Evolutionary conservation across 495 filamentous ascomycete genomes (phyloP).

Genomic region (Hyaloscypha bicolor): DNA sequence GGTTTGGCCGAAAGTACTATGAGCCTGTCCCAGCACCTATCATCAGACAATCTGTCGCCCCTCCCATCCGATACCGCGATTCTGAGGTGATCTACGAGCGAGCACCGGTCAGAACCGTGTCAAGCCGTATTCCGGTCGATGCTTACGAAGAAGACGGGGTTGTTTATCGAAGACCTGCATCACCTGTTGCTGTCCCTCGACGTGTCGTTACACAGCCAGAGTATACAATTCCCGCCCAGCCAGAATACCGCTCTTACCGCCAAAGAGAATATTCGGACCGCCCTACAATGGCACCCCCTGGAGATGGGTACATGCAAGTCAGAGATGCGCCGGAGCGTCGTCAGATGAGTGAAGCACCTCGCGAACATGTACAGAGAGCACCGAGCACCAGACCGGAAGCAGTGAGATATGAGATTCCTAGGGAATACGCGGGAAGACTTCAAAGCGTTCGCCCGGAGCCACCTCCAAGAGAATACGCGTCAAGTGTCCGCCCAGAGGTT

Average conservation of each 20-base stretch:
- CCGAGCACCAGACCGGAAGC: slow-evolving; percentile 45
- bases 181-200: slow-evolving; percentile 43
- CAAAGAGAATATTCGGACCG: slow-evolving; percentile 51
- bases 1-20: slow-evolving; percentile 70
- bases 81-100: slow-evolving; percentile 50
- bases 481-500: slow-evolving; percentile 41
- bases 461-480: slow-evolving; percentile 44
- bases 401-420: slow-evolving; percentile 60
- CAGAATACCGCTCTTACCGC: slow-evolving; percentile 47
- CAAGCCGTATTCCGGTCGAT: slow-evolving; percentile 50
- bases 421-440: slow-evolving; percentile 38
- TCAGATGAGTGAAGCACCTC: slow-evolving; percentile 44
- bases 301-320: slow-evolving; percentile 42
- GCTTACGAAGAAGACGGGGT: slow-evolving; percentile 48
- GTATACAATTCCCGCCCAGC: slow-evolving; percentile 34
- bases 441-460: slow-evolving; percentile 46
- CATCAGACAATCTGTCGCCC: slow-evolving; percentile 46
- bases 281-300: slow-evolving; percentile 39
- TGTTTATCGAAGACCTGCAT: slow-evolving; percentile 42
- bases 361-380: slow-evolving; percentile 37
- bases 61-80: slow-evolving; percentile 43
- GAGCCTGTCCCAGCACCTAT: slow-evolving; percentile 50
- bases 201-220: slow-evolving; percentile 58
- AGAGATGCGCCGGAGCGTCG: slow-evolving; percentile 38
- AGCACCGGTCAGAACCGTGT: slow-evolving; percentile 49